Evolutionary conservation across 768 basidiomycete genomes (phyloP).

Genomic region (Mycena haematopus): DNA sequence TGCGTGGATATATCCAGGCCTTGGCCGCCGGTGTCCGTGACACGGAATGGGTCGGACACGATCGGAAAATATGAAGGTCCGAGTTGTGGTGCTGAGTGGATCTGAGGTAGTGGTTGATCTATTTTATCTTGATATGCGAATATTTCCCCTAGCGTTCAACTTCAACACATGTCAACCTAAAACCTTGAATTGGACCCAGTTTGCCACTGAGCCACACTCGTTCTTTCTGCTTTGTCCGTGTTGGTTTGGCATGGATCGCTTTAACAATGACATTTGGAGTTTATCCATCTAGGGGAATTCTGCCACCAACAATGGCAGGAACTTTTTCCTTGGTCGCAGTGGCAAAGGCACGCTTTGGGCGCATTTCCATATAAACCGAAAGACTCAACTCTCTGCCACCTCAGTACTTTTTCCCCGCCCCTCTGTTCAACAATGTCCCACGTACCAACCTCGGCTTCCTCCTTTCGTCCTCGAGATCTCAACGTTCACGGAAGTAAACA

Average conservation of each 20-base stretch:
- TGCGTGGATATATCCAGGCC: constrained; percentile 11
- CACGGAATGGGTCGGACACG: constrained; percentile 22
- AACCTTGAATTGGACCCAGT: no score
- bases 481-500: not conserved
- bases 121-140: no score
- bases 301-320: not conserved
- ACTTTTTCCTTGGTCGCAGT: not conserved
- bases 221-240: not conserved
- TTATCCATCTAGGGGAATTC: not conserved
- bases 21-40: constrained; percentile 18
- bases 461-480: not conserved
- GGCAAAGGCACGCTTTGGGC: not conserved
- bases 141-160: no score
- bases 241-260: not conserved
- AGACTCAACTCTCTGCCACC: not conserved
- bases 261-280: not conserved
- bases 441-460: not conserved
- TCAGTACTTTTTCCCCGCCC: not conserved
- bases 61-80: constrained; percentile 2
- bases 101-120: no score
- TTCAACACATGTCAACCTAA: no score
- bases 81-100: no score
- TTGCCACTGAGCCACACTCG: no score
- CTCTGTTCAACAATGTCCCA: not conserved
- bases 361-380: constrained; percentile 6